These are phyloP conservation scores for Amphicarpaea edgeworthii DNA, from an alignment of 306 rosid species.

Conservation along the genomic window DNA sequence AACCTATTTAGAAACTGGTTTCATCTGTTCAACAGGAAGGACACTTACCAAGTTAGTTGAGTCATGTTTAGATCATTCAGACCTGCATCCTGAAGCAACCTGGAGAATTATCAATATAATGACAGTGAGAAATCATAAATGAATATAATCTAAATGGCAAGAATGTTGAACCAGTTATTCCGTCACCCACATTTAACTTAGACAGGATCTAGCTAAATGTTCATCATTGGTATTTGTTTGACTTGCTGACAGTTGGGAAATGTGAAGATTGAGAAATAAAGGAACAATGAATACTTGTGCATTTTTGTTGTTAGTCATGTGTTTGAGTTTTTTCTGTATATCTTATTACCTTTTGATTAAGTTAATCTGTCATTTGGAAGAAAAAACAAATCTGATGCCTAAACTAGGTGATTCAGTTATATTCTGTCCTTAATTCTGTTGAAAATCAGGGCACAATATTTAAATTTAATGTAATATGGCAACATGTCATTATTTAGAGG, in stretches of 20 bases:
- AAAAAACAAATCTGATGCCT: neutral
- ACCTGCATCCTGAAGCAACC: slow-evolving; percentile 92
- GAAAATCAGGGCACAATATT: no score
- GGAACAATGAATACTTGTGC: neutral
- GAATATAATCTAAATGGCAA: slow-evolving; percentile 31
- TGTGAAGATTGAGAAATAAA: neutral
- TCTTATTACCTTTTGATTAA: neutral
- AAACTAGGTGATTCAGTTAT: neutral
- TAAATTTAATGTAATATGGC: no score
- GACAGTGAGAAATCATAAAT: slow-evolving; percentile 21
- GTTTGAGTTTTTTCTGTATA: neutral
- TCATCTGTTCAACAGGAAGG: slow-evolving; percentile 25
- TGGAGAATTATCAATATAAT: slow-evolving; percentile 51
- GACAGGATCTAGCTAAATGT: slow-evolving; percentile 5
- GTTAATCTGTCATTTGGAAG: neutral
- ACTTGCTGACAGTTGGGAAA: slow-evolving; percentile 24
- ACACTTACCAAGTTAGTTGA: slow-evolving; percentile 80
- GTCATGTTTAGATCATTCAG: slow-evolving; percentile 79
- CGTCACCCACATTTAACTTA: neutral
- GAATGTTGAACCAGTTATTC: slow-evolving; percentile 9
- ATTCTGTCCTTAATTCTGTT: neutral
- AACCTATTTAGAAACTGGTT: neutral
- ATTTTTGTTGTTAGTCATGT: neutral
- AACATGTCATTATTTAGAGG: no score
- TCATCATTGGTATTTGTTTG: slow-evolving; percentile 13